Base-by-base conservation (phyloP, 371 early-diverging fungal species). In the Amoeboaphelidium protococcarum region DNA sequence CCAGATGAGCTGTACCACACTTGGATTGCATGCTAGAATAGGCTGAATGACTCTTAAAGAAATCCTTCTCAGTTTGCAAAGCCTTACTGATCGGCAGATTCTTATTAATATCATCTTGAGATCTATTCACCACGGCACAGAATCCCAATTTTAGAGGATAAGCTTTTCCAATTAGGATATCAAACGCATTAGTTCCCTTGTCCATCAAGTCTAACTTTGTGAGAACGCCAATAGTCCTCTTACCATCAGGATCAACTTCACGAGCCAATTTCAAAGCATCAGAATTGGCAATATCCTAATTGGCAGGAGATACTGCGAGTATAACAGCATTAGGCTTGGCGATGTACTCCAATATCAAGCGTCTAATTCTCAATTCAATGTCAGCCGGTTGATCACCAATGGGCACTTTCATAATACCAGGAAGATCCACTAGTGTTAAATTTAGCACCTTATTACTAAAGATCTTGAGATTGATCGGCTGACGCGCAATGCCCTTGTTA, bases 131-230 rank as follows among this genome's bases (percentile, higher is more conserved):
- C 3, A 86, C 76, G 41, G 85, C 87, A 52, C 88, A 73, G 60
- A 81, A 89, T 13, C 92, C 92, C 21, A 89, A 68, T 45, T 78
- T 81, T 42, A 88, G 60, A 20, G 78, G 81, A 45, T 78, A 77
- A 0, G 76, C 72, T 45, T 78, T 71, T 19, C 83, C 84, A 16
- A 81, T 72, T 24, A 91, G 66, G 25, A 87, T 71, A 46, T 88
- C 82, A 41, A 84, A 58, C 23, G 86, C 81, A 58, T 85, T 78
- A 26, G 88, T 87, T 26, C 89, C 90, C 26, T 74, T 72, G 58
- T 91, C 92, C 90, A 92, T 88, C 47, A 92, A 59, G 61, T 92
- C 92, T 41, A 90, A 60, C 62, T 92, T 92, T 41, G 90, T 90
- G 44, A 92, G 61, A 2, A 92, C 87, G 45, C 89, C 88, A 26